These are phyloP conservation scores for Colletotrichum trifolii DNA, from an alignment of 2,329 filamentous ascomycete genomes.

Conservation along the genomic window DNA sequence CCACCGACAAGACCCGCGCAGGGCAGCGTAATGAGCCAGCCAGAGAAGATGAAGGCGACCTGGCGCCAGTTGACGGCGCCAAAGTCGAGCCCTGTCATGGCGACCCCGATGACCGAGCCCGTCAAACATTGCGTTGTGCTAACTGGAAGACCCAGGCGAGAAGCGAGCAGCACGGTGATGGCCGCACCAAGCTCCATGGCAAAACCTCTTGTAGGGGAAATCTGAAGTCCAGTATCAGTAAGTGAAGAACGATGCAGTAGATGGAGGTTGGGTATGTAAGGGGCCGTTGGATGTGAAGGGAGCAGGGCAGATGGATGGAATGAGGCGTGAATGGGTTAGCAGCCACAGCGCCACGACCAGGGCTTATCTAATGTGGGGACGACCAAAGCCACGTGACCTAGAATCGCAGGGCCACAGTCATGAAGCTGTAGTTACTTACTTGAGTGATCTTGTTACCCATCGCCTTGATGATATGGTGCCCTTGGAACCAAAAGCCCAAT, in stretches of 20 bases:
- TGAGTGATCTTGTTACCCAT: constrained; percentile 55
- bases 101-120: constrained; percentile 42
- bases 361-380: no score
- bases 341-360: no score
- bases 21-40: constrained; percentile 42
- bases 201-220: constrained; percentile 48
- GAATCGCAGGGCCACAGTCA: no score
- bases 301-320: no score
- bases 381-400: no score
- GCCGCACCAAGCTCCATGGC: constrained; percentile 53
- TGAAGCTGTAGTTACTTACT: no score
- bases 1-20: constrained; percentile 41
- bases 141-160: constrained; percentile 40
- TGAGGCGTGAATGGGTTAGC: no score
- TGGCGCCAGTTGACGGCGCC: constrained; percentile 42
- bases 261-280: no score
- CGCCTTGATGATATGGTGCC: constrained; percentile 52
- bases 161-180: constrained; percentile 44
- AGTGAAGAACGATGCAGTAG: no score
- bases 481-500: constrained; percentile 53
- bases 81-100: constrained; percentile 40
- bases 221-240: constrained; percentile 4
- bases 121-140: constrained; percentile 44
- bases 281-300: no score
- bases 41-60: constrained; percentile 42